Evolutionary conservation across 768 basidiomycete genomes (phyloP).

Genomic region (Hemileccinum impolitum): DNA sequence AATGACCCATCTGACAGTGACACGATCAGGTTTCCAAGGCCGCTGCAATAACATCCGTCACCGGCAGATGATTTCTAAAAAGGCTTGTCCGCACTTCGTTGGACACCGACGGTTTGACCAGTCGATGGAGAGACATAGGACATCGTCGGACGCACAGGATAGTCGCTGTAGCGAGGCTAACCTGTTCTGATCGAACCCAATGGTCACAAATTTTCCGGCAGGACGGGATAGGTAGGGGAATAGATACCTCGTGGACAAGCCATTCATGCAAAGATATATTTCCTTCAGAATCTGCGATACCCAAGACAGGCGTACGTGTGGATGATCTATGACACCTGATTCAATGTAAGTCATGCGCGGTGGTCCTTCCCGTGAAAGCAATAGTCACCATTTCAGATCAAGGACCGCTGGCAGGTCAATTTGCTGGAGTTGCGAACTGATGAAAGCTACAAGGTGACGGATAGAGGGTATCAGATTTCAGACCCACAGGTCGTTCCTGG

Average conservation of each 20-base stretch:
- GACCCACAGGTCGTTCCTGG: conserved; percentile 36
- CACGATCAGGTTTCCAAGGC: conserved; percentile 59
- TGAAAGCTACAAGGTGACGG: not conserved
- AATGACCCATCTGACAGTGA: conserved; percentile 82
- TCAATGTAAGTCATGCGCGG: conserved; percentile 1
- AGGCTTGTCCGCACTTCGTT: conserved; percentile 38
- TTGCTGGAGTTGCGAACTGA: conserved; percentile 60
- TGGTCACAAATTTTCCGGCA: not conserved
- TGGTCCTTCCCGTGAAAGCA: not conserved
- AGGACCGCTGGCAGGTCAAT: conserved; percentile 77
- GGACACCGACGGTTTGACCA: conserved; percentile 74
- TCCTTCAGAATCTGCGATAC: conserved; percentile 85
- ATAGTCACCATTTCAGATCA: conserved; percentile 90
- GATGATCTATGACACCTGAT: conserved; percentile 57
- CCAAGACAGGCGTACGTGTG: conserved; percentile 49
- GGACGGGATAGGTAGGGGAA: not conserved
- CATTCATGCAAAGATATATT: conserved; percentile 63
- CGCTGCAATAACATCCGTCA: conserved; percentile 31
- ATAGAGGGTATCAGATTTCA: not conserved
- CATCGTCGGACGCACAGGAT: conserved; percentile 48
- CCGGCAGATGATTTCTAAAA: not conserved
- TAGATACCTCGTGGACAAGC: conserved; percentile 43
- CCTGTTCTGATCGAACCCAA: conserved; percentile 32
- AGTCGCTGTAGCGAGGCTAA: conserved; percentile 42
- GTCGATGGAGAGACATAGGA: conserved; percentile 87